These are phyloP conservation scores for Ganoderma meredithae DNA, from an alignment of 1,284 basidiomycete genomes.

Conservation along the genomic window DNA sequence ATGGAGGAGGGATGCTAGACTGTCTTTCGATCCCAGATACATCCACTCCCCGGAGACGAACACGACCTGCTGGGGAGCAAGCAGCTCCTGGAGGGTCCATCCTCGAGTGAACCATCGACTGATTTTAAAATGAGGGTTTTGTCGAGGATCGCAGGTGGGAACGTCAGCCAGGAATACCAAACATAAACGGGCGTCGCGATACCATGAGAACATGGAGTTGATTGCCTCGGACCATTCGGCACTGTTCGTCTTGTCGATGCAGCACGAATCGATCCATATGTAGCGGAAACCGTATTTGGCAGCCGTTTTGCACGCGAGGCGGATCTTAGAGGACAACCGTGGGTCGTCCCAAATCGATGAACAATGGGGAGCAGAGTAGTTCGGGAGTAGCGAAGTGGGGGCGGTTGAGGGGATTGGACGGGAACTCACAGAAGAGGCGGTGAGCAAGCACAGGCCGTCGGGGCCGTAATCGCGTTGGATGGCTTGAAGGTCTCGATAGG, in stretches of 20 bases:
- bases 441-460: not conserved
- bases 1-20: not conserved
- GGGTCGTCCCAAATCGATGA: slow-evolving; percentile 1
- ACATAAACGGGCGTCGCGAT: not conserved
- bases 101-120: slow-evolving; percentile 9
- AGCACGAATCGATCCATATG: slow-evolving; percentile 2
- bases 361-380: not conserved
- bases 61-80: not conserved
- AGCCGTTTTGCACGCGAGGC: not conserved
- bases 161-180: slow-evolving; percentile 1
- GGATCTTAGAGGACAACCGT: not conserved
- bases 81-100: slow-evolving; percentile 5
- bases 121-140: not conserved
- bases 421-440: not conserved
- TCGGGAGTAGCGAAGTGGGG: not conserved
- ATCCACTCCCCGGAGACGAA: not conserved
- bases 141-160: not conserved
- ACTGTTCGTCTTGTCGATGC: slow-evolving; percentile 1
- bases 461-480: not conserved
- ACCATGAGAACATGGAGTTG: slow-evolving; percentile 7
- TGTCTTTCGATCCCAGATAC: not conserved
- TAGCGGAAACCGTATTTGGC: not conserved
- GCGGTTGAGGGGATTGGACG: not conserved
- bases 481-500: not conserved
- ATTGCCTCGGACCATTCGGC: slow-evolving; percentile 3